Conservation (phyloP, 2,329 filamentous ascomycete species). For the Alternaria hordeiaustralica region DNA sequence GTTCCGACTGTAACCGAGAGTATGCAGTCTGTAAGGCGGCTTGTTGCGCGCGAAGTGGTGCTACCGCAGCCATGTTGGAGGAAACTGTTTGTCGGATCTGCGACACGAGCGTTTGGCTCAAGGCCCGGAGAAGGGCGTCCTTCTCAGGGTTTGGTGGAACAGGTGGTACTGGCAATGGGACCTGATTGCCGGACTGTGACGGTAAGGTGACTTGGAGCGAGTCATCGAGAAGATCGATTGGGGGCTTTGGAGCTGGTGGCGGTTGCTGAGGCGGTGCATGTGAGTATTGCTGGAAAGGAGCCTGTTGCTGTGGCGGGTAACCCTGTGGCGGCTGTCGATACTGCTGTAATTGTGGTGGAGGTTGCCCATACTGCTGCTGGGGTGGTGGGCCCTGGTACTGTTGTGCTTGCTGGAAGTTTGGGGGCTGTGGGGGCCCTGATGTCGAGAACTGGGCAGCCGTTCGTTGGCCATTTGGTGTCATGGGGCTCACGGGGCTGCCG, state of each 20-base stretch:
- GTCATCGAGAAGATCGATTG: slow-evolving; percentile 66
- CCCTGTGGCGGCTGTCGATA: slow-evolving; percentile 17
- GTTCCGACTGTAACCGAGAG: slow-evolving; percentile 73
- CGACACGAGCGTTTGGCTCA: slow-evolving; percentile 72
- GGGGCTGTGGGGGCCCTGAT: slow-evolving; percentile 24
- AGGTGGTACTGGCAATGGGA: slow-evolving; percentile 72
- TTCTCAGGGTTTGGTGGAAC: slow-evolving; percentile 97
- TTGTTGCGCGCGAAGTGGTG: slow-evolving; percentile 79
- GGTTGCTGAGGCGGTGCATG: slow-evolving; percentile 42
- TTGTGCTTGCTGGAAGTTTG: slow-evolving; percentile 18
- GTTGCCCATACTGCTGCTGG: slow-evolving; percentile 21
- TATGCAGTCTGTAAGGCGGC: slow-evolving; percentile 75
- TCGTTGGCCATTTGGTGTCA: slow-evolving; percentile 38
- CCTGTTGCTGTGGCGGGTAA: slow-evolving; percentile 21
- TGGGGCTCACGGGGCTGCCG: slow-evolving; percentile 48
- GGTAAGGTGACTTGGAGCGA: slow-evolving; percentile 67
- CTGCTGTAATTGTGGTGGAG: slow-evolving; percentile 15
- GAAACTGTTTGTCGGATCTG: slow-evolving; percentile 72
- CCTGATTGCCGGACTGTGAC: slow-evolving; percentile 54
- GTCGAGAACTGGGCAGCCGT: slow-evolving; percentile 29
- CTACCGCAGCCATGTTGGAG: slow-evolving; percentile 76
- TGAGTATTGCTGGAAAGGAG: slow-evolving; percentile 20
- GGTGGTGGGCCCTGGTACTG: slow-evolving; percentile 24
- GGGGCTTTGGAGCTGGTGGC: slow-evolving; percentile 23
- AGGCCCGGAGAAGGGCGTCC: slow-evolving; percentile 79